phyloP scores from a whole-genome alignment of 495 filamentous ascomycete genomes.

The Aspergillus campestris region DNA sequence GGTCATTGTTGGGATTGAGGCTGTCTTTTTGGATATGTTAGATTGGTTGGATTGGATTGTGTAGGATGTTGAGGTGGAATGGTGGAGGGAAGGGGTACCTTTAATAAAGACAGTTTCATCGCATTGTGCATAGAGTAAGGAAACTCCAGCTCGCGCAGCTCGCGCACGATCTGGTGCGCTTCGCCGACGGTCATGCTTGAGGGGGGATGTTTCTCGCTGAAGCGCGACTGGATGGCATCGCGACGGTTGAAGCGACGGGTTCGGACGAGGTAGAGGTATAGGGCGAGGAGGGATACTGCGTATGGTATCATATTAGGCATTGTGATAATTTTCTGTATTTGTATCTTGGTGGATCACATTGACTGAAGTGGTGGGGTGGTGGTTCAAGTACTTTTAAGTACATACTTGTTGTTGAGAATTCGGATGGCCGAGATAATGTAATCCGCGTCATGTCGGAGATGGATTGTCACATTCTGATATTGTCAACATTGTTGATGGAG shows the following conservation, averaged over 20 bases:
- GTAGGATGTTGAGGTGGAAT: too few relatives aligned
- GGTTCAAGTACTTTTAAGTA: too few relatives aligned
- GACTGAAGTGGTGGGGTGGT: too few relatives aligned
- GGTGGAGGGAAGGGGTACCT: background rate
- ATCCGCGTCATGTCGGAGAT: background rate
- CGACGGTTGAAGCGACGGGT: background rate
- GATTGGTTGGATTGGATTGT: background rate
- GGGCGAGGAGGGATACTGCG: too few relatives aligned
- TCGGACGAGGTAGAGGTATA: background rate
- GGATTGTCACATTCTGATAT: too few relatives aligned
- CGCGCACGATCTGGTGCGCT: conserved; percentile 16
- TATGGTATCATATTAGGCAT: too few relatives aligned
- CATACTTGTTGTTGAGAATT: too few relatives aligned
- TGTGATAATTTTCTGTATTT: too few relatives aligned
- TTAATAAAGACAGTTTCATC: conserved; percentile 14
- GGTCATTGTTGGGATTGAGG: conserved; percentile 29
- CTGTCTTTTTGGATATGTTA: conserved; percentile 13
- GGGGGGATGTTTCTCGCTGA: background rate
- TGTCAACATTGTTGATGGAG: too few relatives aligned
- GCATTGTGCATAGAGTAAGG: conserved; percentile 10
- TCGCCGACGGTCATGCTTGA: conserved; percentile 17
- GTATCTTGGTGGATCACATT: too few relatives aligned
- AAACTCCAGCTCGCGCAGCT: conserved; percentile 20
- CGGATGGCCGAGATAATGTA: background rate
- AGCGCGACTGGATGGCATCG: background rate